Conservation (phyloP, 306 rosid genomes). For the Ziziphus jujuba region DNA sequence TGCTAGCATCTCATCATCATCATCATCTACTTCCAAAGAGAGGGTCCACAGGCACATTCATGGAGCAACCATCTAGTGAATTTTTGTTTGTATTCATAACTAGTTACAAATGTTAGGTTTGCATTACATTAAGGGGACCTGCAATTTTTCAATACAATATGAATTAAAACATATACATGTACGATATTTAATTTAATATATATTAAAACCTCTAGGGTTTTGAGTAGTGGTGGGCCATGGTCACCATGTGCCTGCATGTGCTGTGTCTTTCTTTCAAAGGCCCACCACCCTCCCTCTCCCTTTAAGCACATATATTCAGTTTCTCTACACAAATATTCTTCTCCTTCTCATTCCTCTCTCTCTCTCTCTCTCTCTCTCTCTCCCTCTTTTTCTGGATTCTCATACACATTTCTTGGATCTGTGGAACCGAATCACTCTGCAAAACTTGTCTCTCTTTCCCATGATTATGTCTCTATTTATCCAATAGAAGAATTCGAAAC, state of each 20-base stretch:
- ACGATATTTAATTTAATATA: conserved; percentile 21
- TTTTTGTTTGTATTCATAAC: conserved; percentile 59
- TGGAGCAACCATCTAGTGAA: conserved; percentile 38
- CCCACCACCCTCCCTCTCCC: conserved; percentile 63
- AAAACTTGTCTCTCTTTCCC: conserved; percentile 22
- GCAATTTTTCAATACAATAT: not conserved
- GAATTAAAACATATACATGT: not conserved
- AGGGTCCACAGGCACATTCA: conserved; percentile 43
- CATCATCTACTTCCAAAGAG: conserved; percentile 21
- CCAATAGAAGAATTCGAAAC: conserved; percentile 15
- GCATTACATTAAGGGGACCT: conserved; percentile 50
- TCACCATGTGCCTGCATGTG: conserved; percentile 98
- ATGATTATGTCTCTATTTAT: conserved; percentile 20
- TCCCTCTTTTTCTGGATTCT: conserved; percentile 12
- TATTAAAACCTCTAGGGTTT: conserved; percentile 51
- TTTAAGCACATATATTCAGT: conserved; percentile 66
- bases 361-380: conserved; percentile 14
- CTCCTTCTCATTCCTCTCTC: conserved; percentile 27
- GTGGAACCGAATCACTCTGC: conserved; percentile 31
- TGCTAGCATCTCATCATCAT: not conserved
- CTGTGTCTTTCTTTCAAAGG: conserved; percentile 69
- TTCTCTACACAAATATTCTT: conserved; percentile 40
- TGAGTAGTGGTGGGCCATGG: conserved; percentile 55
- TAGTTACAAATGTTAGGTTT: conserved; percentile 60
- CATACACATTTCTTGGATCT: conserved; percentile 41